phyloP scores from a whole-genome alignment of 129 eudicot species.

The Erigeron canadensis region DNA sequence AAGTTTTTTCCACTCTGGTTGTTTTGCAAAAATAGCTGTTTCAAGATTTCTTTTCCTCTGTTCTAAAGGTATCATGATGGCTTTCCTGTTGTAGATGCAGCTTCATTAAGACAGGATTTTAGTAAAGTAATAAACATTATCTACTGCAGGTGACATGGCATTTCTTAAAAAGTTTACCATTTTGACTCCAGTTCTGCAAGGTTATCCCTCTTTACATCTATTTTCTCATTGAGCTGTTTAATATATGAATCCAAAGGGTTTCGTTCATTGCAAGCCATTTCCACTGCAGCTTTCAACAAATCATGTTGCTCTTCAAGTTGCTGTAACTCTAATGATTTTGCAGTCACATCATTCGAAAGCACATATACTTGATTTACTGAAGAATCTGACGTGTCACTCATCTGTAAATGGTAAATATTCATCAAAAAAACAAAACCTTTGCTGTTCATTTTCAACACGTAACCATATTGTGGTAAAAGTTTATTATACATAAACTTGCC shows the following conservation, averaged over 20 bases:
- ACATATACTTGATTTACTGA: constrained; percentile 31
- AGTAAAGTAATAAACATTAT: background rate
- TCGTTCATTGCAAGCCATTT: constrained; percentile 53
- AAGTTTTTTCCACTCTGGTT: constrained; percentile 48
- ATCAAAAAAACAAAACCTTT: background rate
- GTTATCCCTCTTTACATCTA: constrained; percentile 47
- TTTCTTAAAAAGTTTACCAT: constrained; percentile 39
- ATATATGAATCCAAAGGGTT: constrained; percentile 39
- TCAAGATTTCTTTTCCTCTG: constrained; percentile 49
- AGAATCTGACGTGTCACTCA: constrained; percentile 5
- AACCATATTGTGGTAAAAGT: background rate
- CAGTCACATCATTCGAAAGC: constrained; percentile 22
- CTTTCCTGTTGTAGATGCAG: constrained; percentile 45
- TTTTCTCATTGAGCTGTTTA: constrained; percentile 40
- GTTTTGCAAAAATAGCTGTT: constrained; percentile 41
- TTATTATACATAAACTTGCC: constrained; percentile 36
- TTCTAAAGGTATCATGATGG: constrained; percentile 41
- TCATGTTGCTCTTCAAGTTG: constrained; percentile 44
- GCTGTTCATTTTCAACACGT: background rate
- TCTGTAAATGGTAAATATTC: constrained; percentile 27
- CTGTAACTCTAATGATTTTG: constrained; percentile 35
- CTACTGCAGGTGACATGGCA: background rate
- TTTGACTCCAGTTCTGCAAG: constrained; percentile 49
- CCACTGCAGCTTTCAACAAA: constrained; percentile 50
- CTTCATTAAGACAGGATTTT: background rate